Percentiles rank a stretch among this genome's conserved stretches.
Evolutionary conservation across 768 basidiomycete genomes (phyloP).

Genomic region (Naganishia randhawae): DNA sequence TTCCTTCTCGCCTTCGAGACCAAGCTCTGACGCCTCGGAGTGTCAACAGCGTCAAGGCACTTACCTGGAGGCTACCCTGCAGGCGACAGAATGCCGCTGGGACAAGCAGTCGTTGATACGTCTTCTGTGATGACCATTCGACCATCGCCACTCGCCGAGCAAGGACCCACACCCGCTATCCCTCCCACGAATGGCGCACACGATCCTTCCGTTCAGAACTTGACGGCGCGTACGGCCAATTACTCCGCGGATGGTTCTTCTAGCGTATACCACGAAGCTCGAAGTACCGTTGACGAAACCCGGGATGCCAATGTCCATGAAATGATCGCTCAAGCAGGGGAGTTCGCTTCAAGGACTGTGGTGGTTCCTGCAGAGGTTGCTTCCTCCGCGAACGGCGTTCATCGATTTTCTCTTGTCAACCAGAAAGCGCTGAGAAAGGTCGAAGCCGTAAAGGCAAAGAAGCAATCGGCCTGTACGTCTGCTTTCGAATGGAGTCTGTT

Average conservation of each 20-base stretch:
- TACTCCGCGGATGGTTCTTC: neutral
- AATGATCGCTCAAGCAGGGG: neutral
- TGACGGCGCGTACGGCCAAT: neutral
- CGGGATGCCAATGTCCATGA: neutral
- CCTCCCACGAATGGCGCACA: neutral
- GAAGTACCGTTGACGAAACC: neutral
- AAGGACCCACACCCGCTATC: neutral
- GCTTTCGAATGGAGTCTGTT: neutral
- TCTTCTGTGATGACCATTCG: slow-evolving; percentile 4
- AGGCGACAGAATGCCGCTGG: neutral
- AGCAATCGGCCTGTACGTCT: slow-evolving; percentile 41
- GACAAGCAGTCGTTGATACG: neutral
- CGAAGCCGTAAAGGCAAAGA: slow-evolving; percentile 36
- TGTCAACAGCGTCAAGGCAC: neutral
- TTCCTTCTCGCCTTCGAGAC: neutral
- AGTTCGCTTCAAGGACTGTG: neutral
- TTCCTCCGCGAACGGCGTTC: slow-evolving; percentile 11
- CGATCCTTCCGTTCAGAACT: neutral
- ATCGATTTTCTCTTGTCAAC: slow-evolving; percentile 35
- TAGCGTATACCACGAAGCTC: slow-evolving; percentile 18
- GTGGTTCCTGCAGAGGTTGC: slow-evolving; percentile 23
- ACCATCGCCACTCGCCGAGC: neutral
- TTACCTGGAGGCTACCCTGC: slow-evolving; percentile 35
- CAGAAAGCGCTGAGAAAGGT: slow-evolving; percentile 33
- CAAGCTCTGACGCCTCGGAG: slow-evolving; percentile 1